Percentiles rank a stretch among this genome's conserved stretches.
Conservation (phyloP, 2,329 filamentous ascomycete genomes). For the Fusarium globosum region DNA sequence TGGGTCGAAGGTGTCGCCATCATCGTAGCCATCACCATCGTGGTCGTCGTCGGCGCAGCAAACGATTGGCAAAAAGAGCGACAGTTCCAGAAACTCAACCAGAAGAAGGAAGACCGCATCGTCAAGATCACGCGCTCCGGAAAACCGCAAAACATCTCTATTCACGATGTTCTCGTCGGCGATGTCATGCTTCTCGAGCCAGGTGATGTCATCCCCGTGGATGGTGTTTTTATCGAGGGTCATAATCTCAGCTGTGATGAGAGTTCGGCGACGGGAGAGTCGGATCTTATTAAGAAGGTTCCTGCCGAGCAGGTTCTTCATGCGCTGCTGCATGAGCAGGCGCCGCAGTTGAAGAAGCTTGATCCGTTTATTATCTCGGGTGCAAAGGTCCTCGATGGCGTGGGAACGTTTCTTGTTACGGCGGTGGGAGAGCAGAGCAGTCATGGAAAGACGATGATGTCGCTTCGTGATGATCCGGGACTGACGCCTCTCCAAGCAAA, state of each 20-base stretch:
- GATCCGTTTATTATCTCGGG: constrained; percentile 74
- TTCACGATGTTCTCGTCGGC: constrained; percentile 75
- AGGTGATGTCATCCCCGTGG: constrained; percentile 76
- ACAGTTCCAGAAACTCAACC: constrained; percentile 72
- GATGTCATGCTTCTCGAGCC: constrained; percentile 76
- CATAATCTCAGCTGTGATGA: constrained; percentile 72
- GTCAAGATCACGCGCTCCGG: constrained; percentile 76
- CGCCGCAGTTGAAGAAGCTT: constrained; percentile 59
- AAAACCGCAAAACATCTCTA: constrained; percentile 69
- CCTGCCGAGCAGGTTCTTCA: constrained; percentile 68
- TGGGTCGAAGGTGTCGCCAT: constrained; percentile 77
- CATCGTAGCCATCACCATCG: constrained; percentile 72
- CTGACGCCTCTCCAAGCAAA: constrained; percentile 66
- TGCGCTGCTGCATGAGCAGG: constrained; percentile 57
- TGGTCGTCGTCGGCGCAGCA: constrained; percentile 70
- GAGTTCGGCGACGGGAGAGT: constrained; percentile 78
- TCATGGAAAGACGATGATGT: constrained; percentile 67
- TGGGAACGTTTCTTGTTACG: constrained; percentile 66
- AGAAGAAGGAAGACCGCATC: constrained; percentile 71
- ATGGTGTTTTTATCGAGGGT: constrained; percentile 73
- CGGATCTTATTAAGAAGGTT: constrained; percentile 76
- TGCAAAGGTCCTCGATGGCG: constrained; percentile 63
- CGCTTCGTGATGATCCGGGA: constrained; percentile 61
- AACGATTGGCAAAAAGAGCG: constrained; percentile 77
- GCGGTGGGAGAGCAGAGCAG: constrained; percentile 64